A percentile compares a stretch with the other conserved stretches of the same genome.
phyloP scores from a whole-genome alignment of 108 stramenopile genomes.

The Cyclotella sp. region DNA sequence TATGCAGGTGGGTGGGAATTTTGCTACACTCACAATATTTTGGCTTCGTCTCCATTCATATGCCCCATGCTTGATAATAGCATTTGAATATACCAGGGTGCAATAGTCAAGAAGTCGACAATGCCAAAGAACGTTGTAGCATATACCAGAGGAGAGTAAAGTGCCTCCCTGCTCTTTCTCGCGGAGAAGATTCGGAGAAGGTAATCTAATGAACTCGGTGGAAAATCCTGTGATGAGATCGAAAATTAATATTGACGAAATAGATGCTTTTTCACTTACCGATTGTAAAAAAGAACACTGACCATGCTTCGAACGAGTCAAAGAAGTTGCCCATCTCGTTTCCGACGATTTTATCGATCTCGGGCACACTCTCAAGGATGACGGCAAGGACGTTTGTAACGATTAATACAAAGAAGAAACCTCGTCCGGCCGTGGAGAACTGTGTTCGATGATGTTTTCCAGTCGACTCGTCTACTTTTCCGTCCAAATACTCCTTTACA shows the following conservation, averaged over 20 bases:
- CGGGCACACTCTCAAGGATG: slow-evolving; percentile 76
- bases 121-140: slow-evolving; percentile 92
- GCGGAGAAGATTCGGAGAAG: slow-evolving; percentile 84
- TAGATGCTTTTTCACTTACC: slow-evolving; percentile 33
- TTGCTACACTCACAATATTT: slow-evolving; percentile 63
- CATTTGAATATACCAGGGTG: slow-evolving; percentile 86
- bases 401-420: slow-evolving; percentile 81
- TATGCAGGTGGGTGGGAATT: not conserved
- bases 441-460: slow-evolving; percentile 54
- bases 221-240: slow-evolving; percentile 1
- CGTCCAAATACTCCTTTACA: slow-evolving; percentile 80
- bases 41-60: slow-evolving; percentile 64
- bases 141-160: slow-evolving; percentile 78
- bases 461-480: slow-evolving; percentile 43
- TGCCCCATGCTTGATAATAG: slow-evolving; percentile 56
- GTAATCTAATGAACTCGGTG: slow-evolving; percentile 57
- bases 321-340: slow-evolving; percentile 78
- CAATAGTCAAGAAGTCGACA: slow-evolving; percentile 84
- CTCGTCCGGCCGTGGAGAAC: slow-evolving; percentile 46
- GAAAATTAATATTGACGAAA: not conserved
- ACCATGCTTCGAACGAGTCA: slow-evolving; percentile 81
- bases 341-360: slow-evolving; percentile 73
- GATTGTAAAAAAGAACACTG: slow-evolving; percentile 80
- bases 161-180: slow-evolving; percentile 82
- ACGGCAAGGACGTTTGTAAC: slow-evolving; percentile 85